These are phyloP conservation scores for Coriaria nepalensis DNA, from an alignment of 306 rosid genomes.

Conservation along the genomic window DNA sequence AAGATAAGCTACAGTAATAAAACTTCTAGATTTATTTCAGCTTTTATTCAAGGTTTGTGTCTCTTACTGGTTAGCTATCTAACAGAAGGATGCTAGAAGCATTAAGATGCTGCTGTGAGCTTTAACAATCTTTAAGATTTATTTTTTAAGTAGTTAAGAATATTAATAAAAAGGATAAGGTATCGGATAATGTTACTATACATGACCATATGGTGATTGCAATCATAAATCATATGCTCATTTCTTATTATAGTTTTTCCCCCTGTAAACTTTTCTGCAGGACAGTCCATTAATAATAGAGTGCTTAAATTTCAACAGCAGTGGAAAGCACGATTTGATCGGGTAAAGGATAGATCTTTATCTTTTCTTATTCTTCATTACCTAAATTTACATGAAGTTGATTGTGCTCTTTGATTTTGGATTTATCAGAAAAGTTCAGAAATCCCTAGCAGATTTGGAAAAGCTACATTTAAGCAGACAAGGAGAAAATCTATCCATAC, in stretches of 20 bases:
- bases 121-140: not conserved
- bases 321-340: constrained; percentile 87
- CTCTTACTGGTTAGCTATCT: not conserved
- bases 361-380: constrained; percentile 9
- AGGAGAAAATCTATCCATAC: constrained; percentile 44
- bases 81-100: constrained; percentile 4
- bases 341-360: constrained; percentile 49
- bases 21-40: not conserved
- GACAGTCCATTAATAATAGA: constrained; percentile 71
- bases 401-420: constrained; percentile 12
- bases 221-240: constrained; percentile 3
- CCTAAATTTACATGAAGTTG: constrained; percentile 5
- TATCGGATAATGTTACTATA: no score
- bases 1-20: constrained; percentile 1
- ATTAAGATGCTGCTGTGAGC: constrained; percentile 4
- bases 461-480: constrained; percentile 54
- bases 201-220: no score
- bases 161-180: no score
- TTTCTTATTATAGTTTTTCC: constrained; percentile 15
- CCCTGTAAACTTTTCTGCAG: constrained; percentile 41
- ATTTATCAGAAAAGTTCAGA: constrained; percentile 65
- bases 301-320: constrained; percentile 83
- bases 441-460: constrained; percentile 71
- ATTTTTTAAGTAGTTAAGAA: constrained; percentile 3
- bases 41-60: not conserved